Evolutionary conservation across 345 rosid genomes (phyloP), one percentile per base, ranked within the genome.

Genomic region (Euclidium syriacum): DNA sequence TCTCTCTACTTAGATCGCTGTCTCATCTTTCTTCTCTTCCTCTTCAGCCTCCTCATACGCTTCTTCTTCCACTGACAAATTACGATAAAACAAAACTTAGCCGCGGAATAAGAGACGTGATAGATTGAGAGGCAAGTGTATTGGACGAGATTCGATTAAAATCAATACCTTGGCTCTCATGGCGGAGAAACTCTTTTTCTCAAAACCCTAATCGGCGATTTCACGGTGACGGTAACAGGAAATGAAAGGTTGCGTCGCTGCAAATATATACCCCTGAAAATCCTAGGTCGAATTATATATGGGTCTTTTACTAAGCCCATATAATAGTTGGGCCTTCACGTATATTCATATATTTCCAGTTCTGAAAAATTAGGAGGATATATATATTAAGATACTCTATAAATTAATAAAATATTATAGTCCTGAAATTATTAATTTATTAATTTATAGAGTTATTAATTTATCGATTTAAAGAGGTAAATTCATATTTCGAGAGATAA

Each of bases 21-120:
- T 55, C 96, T 86, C 98, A 88, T 91, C 98, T 91, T 91, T 85
- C 96, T 67, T 80, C 95, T 87, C 96, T 91, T 91, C 89, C 98
- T 88, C 98, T 91, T 91, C 75, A 91, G 47, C 75, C 98, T 88
- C 75, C 96, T 91, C 98, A 91, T 91, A 48, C 98, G 96, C 98
- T 88, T 91, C 96, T 91, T 91, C 96, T 91, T 91, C 96, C 98
- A 91, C 98, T 91, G 77, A 41, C 3, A 64, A 17, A 58, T 35
- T 32, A 49, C 49, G 72, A 40, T 20, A 8, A 22, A 41, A 15
- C 32, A 51, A 3, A 33, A 19, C 17, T 58, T 58, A 55, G n/a
- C 33, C 1, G 4, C 10, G 5, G 32, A 7, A 16, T 4, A 26
- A 0, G 7, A 51, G 3, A 23, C 6, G 4, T 15, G 4, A 29